Base-by-base conservation (phyloP, 176 grass and related monocot genomes). In the Rhynchospora pubera region DNA sequence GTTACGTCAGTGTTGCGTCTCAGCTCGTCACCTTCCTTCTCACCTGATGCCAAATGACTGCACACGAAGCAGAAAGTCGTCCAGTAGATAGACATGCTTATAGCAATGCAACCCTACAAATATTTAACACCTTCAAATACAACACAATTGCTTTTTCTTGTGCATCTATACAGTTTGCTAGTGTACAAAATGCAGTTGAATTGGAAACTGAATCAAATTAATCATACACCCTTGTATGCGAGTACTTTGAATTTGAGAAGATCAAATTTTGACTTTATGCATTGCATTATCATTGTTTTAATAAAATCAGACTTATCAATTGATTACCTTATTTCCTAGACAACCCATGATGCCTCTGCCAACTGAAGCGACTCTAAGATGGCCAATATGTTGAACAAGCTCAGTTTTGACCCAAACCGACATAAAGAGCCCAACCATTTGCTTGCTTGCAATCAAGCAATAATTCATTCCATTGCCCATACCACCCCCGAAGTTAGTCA, bases 11-110 rank as follows among this genome's bases (percentile, higher is more conserved):
- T 76, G 63, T 99, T 99, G 46, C 96, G 81, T 81, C 85, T 86
- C 32, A 99, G 63, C 86, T 99, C 92, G 75, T 99, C 90, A 30
- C 96, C 96, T 16, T 95, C 96, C 87, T 95, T 99, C 89, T 99
- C 91, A 30, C 96, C 92, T 12, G 96, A 99, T 15, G 92, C 91
- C 14, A 99, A 91, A 87, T 95, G 92, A 89, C 92, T 91, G 84
- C 96, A 99, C 26, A 94, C 83, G 77, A 97, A 97, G 90, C 92
- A 99, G 80, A 97, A 83, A 78, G 53, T 92, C 15, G 91, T 94
- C 77, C 82, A 72, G 77, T 89, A 87, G 79, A 97, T 63, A 23
- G 91, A 94, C 94, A 97, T 97, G 90, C 91, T 94, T 80, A 97
- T 85, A 6, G 91, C 90, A 42, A 97, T 88, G 88, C 94, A 94